Evolutionary conservation across 1,284 basidiomycete species (phyloP), one percentile per base, ranked within the genome.

Genomic region (Kwoniella shivajii): DNA sequence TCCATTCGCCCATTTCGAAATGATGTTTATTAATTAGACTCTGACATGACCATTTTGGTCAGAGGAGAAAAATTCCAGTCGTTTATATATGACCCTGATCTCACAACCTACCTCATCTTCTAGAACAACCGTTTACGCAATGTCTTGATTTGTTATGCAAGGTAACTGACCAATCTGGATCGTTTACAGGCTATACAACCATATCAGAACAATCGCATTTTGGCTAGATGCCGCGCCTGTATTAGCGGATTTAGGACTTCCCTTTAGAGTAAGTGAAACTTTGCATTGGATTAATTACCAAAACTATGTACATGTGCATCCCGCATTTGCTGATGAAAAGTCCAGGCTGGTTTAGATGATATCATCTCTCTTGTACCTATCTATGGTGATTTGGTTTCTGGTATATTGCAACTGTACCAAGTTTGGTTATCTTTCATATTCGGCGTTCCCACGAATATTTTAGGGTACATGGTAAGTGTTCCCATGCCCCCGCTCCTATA

Each of bases 151-250:
- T 39, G 54, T 43, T n/a, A n/a, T n/a, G n/a, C n/a, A n/a, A n/a
- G n/a, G n/a, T n/a, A n/a, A n/a, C 50, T 52, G 39, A 52, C 46
- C 6, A 22, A 11, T 5, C 13, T 50, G 36, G n/a, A n/a, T n/a
- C n/a, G n/a, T n/a, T n/a, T n/a, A 13, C 51, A 78, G 76, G 36
- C 53, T 78, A 43, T 78, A 78, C 64, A 77, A 78, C 59, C 75
- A 77, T 58, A 67, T 76, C 45, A 60, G 76, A 22, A 78, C 76
- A 0, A 67, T 75, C 1, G 76, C 76, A 0, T 78, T 73, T 54
- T 76, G 72, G 68, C 68, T 78, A n/a, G 78, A 79, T 59, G 76
- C 76, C 6, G 65, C 75, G n/a, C 78, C 78, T 3, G 49, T 74
- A 0, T 64, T 78, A 11, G 59, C 75, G 10, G 76, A 79, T 53